Base-by-base conservation (phyloP, 768 basidiomycete species). In the Suillus cothurnatus region DNA sequence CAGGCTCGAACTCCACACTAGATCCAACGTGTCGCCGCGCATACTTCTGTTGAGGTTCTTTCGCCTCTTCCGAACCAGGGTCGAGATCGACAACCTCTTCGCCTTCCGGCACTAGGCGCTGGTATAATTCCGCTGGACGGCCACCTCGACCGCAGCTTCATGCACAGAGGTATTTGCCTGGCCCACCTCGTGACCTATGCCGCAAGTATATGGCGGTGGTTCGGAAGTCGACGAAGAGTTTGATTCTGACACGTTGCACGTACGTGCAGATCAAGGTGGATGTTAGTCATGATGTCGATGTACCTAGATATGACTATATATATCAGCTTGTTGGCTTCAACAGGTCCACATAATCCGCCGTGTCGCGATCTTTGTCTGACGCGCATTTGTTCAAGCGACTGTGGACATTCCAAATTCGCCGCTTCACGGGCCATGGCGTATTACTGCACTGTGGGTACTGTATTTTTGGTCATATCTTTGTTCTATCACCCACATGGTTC, bases 161-260 rank as follows among this genome's bases (percentile, higher is more conserved):
- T 17, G 91, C 89, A 34, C 91, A 86, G 23, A 92, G 81, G 71
- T 89, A 90, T 76, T 92, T 93, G 1, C 91, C 91, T 4, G 87
- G 77, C 2, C 90, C 89, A 1, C 91, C 90, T 61, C 90, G 83
- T 85, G 76, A 0, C 86, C 87, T 64, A 84, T 70, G 3, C 81
- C 82, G 4, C 86, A 81, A 11, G 75, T 68, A 45, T 62, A n/a
- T n/a, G n/a, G 73, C 47, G 70, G 26, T n/a, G 68, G 67, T 21
- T 36, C 67, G 1, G 68, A 47, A 3, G 67, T 41, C 8, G 23
- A 58, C 7, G 56, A 8, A 19, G 56, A 26, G 26, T 17, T 58
- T 2, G 15, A 23, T 58, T 58, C 56, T 38, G 56, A 34, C 56
- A 58, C 38, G 56, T 38, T 57, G 26, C 56, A 17, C n/a, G n/a